Evolutionary conservation across 768 basidiomycete species (phyloP).

Genomic region (Termitomyces sp.): DNA sequence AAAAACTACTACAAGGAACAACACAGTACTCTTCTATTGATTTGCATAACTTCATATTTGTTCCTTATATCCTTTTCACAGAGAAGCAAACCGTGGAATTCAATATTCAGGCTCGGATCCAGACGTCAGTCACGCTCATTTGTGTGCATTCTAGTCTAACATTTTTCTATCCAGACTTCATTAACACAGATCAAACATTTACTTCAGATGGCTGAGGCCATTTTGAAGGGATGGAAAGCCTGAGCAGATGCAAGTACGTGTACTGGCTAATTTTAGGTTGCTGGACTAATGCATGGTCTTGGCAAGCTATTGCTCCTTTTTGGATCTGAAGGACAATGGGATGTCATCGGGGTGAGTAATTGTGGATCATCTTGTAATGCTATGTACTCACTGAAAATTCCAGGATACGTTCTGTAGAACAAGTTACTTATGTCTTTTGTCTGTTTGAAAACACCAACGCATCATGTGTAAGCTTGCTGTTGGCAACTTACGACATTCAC

Average conservation of each 20-base stretch:
- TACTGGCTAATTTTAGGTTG: slow-evolving; percentile 32
- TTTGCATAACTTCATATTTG: background rate
- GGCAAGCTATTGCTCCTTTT: slow-evolving; percentile 87
- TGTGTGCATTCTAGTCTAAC: background rate
- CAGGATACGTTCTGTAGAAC: slow-evolving; percentile 44
- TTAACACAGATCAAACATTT: slow-evolving; percentile 58
- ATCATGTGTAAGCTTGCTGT: too few relatives aligned
- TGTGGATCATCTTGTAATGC: background rate
- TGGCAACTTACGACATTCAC: too few relatives aligned
- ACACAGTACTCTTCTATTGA: slow-evolving; percentile 10
- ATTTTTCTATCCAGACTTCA: background rate
- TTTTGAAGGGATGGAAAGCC: slow-evolving; percentile 83
- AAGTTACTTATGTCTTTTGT: slow-evolving; percentile 7
- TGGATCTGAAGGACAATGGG: slow-evolving; percentile 90
- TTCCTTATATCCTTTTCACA: slow-evolving; percentile 22
- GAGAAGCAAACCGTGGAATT: slow-evolving; percentile 87
- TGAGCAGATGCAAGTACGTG: slow-evolving; percentile 79
- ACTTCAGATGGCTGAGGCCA: slow-evolving; percentile 89
- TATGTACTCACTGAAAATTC: slow-evolving; percentile 2
- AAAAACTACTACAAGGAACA: slow-evolving; percentile 19
- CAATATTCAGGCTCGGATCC: slow-evolving; percentile 84
- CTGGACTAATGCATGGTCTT: slow-evolving; percentile 85
- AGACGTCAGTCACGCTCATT: slow-evolving; percentile 48
- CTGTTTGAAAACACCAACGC: background rate
- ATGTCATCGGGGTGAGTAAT: slow-evolving; percentile 74